phyloP scores from a whole-genome alignment of 768 basidiomycete species.

The Phylloporus sp. region DNA sequence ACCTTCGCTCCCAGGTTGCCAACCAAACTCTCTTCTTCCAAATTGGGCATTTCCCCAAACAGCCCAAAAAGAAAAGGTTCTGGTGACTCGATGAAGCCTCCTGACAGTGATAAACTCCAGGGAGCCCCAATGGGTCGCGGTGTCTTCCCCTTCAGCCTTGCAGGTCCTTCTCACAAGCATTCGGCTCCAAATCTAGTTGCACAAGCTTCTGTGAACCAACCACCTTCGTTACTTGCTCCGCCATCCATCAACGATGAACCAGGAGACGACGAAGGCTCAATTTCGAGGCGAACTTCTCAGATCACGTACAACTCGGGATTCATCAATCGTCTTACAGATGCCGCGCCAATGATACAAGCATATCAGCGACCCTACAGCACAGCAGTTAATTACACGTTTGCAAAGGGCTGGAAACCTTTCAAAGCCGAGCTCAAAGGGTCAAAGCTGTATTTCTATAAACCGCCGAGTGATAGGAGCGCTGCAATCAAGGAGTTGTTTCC shows the following conservation, averaged over 20 bases:
- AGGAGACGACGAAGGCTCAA: slow-evolving; percentile 30
- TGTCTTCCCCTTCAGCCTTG: slow-evolving; percentile 30
- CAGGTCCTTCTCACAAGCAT: slow-evolving; percentile 27
- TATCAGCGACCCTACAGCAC: slow-evolving; percentile 27
- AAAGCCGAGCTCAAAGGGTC: slow-evolving; percentile 81
- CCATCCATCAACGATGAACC: slow-evolving; percentile 45
- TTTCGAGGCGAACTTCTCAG: slow-evolving; percentile 67
- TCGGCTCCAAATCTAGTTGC: slow-evolving; percentile 15
- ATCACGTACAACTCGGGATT: slow-evolving; percentile 74
- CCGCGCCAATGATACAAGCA: slow-evolving; percentile 39
- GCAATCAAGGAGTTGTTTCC: slow-evolving; percentile 77
- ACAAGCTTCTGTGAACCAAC: slow-evolving; percentile 21
- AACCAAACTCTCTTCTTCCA: slow-evolving; percentile 60
- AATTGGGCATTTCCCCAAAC: slow-evolving; percentile 40
- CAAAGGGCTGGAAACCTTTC: slow-evolving; percentile 84
- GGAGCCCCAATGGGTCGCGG: slow-evolving; percentile 16
- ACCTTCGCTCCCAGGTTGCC: slow-evolving; percentile 70
- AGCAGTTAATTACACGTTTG: slow-evolving; percentile 36
- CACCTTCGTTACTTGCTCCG: slow-evolving; percentile 49
- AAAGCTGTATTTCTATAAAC: slow-evolving; percentile 84
- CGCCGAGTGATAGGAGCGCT: slow-evolving; percentile 61
- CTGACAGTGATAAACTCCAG: slow-evolving; percentile 30
- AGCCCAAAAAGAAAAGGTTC: slow-evolving; percentile 60
- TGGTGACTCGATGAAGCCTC: slow-evolving; percentile 28
- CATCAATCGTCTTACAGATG: slow-evolving; percentile 62